Evolutionary conservation across 176 grass and related monocot genomes (phyloP).

Genomic region (Triticum monococcum): DNA sequence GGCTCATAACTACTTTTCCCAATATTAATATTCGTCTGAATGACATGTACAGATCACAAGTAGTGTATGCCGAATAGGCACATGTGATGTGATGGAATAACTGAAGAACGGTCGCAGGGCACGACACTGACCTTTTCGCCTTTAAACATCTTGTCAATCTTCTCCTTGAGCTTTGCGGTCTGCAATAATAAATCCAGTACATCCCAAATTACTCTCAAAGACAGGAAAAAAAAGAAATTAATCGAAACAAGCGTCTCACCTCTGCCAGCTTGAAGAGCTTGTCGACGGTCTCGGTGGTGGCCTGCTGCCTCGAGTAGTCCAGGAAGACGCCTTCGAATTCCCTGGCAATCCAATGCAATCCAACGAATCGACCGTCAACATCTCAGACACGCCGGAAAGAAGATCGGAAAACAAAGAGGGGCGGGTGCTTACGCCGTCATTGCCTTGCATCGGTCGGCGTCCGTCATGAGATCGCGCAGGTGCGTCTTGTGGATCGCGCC

Average conservation of each 20-base stretch:
- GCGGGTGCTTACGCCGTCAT: slow-evolving; percentile 67
- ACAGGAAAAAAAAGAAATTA: neutral
- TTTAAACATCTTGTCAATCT: slow-evolving; percentile 84
- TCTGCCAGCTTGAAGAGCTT: slow-evolving; percentile 91
- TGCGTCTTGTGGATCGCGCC: slow-evolving; percentile 68
- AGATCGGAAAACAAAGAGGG: neutral
- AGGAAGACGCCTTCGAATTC: slow-evolving; percentile 70
- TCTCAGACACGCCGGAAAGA: too few species aligned
- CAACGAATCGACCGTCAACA: neutral
- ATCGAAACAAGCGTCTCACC: slow-evolving; percentile 11
- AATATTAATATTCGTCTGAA: too few species aligned
- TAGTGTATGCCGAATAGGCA: too few species aligned
- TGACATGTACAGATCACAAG: too few species aligned
- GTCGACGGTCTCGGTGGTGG: slow-evolving; percentile 50
- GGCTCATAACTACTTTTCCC: too few species aligned
- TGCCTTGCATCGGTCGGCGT: slow-evolving; percentile 77
- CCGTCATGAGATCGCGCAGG: slow-evolving; percentile 75
- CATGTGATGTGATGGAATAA: neutral
- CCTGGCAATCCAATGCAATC: slow-evolving; percentile 24
- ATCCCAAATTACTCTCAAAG: slow-evolving; percentile 5
- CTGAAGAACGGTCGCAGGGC: neutral
- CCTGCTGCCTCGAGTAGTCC: slow-evolving; percentile 79
- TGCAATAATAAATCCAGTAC: slow-evolving; percentile 18
- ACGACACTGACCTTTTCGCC: slow-evolving; percentile 54
- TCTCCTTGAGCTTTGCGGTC: slow-evolving; percentile 82